These are phyloP conservation scores for Bipolaris zeicola DNA, from an alignment of 2,329 filamentous ascomycete genomes.

Conservation along the genomic window DNA sequence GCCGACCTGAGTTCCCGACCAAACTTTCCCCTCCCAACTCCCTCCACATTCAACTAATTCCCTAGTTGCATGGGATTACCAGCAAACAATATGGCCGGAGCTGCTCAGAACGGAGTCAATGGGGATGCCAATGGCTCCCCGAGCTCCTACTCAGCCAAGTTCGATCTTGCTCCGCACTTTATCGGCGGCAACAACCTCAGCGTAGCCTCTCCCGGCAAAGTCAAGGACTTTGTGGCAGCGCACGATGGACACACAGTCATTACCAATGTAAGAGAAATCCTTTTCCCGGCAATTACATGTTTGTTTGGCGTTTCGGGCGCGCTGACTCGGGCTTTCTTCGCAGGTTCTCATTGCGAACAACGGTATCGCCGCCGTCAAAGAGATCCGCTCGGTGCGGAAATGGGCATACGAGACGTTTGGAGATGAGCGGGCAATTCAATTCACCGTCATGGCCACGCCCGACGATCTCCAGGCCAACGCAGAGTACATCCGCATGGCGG, in stretches of 20 bases:
- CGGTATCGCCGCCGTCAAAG: conserved; percentile 98
- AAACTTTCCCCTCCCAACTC: conserved; percentile 16
- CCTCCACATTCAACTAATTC: conserved; percentile 18
- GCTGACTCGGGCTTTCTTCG: conserved; percentile 26
- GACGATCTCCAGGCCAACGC: conserved; percentile 97
- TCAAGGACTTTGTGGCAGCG: conserved; percentile 93
- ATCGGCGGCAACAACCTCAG: conserved; percentile 91
- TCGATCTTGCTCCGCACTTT: conserved; percentile 88
- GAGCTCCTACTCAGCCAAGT: conserved; percentile 76
- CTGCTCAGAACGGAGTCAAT: conserved; percentile 43
- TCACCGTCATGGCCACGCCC: conserved; percentile 99
- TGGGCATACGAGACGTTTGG: conserved; percentile 99
- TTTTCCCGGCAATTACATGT: neutral
- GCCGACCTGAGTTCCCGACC: conserved; percentile 18
- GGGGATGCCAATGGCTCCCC: conserved; percentile 59
- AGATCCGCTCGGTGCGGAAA: conserved; percentile 98
- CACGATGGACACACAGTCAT: conserved; percentile 97
- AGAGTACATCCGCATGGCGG: conserved; percentile 99
- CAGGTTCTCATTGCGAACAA: conserved; percentile 99
- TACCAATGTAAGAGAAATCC: conserved; percentile 74
- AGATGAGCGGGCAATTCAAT: conserved; percentile 97
- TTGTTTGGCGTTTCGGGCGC: conserved; percentile 1
- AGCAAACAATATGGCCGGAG: conserved; percentile 43
- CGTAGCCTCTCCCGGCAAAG: conserved; percentile 79
- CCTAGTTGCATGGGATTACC: conserved; percentile 35